A percentile compares a stretch with the other conserved stretches of the same genome.
Conservation (phyloP, 495 filamentous ascomycete species). For the Hypoxylon lienhwacheense region DNA sequence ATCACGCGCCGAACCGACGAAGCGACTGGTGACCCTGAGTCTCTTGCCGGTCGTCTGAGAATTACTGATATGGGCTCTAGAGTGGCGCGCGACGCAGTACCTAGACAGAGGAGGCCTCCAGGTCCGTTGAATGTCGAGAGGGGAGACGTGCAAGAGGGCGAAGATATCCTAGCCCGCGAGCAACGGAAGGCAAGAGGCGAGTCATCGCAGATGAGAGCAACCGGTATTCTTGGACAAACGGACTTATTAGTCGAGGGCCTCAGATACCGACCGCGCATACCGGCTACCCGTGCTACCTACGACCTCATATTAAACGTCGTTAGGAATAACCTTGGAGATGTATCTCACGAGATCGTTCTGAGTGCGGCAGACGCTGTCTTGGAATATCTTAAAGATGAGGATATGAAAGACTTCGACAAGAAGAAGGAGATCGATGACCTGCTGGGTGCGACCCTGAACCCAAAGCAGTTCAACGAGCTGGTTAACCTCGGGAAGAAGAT, state of each 20-base stretch:
- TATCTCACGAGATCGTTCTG: constrained; percentile 84
- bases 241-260: constrained; percentile 86
- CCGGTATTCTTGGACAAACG: constrained; percentile 79
- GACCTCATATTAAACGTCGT: constrained; percentile 92
- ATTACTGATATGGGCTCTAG: constrained; percentile 93
- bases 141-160: constrained; percentile 78
- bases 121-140: constrained; percentile 70
- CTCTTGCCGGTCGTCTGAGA: constrained; percentile 87
- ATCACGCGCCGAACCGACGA: constrained; percentile 90
- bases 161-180: constrained; percentile 82
- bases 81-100: constrained; percentile 74
- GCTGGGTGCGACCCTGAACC: constrained; percentile 74
- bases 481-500: constrained; percentile 98
- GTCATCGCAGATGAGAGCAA: constrained; percentile 68
- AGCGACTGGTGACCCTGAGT: constrained; percentile 95
- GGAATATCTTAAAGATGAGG: constrained; percentile 90
- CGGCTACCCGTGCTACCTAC: constrained; percentile 91
- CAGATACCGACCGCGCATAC: constrained; percentile 83
- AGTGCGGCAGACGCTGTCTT: constrained; percentile 95
- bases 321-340: constrained; percentile 85
- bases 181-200: constrained; percentile 86
- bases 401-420: constrained; percentile 96
- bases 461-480: constrained; percentile 95
- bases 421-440: constrained; percentile 97
- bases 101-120: constrained; percentile 71